Evolutionary conservation across 768 basidiomycete genomes (phyloP).

Genomic region (Termitomyces sp.): DNA sequence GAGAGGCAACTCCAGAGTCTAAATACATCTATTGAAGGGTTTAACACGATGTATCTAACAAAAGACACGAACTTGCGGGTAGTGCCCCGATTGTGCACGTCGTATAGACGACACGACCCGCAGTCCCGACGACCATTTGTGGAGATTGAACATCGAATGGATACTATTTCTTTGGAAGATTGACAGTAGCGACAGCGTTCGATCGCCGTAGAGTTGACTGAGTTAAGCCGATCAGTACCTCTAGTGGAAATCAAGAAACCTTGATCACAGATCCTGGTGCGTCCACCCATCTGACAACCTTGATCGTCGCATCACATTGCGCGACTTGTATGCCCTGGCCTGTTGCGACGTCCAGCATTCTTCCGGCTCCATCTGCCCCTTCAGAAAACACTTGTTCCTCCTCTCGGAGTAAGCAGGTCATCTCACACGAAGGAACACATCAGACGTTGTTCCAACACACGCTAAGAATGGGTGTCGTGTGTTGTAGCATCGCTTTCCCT

Average conservation of each 20-base stretch:
- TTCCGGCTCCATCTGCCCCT: slow-evolving; percentile 89
- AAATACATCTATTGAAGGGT: slow-evolving; percentile 4
- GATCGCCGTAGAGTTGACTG: slow-evolving; percentile 47
- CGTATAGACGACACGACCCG: slow-evolving; percentile 89
- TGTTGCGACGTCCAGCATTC: slow-evolving; percentile 85
- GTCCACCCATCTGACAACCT: slow-evolving; percentile 78
- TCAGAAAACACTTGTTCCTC: slow-evolving; percentile 90
- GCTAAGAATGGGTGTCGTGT: slow-evolving; percentile 85
- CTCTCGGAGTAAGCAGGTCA: slow-evolving; percentile 32
- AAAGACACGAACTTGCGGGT: slow-evolving; percentile 52
- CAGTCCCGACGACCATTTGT: slow-evolving; percentile 88
- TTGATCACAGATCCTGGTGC: slow-evolving; percentile 74
- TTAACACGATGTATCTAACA: background rate
- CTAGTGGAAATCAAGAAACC: slow-evolving; percentile 38
- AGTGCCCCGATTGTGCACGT: slow-evolving; percentile 75
- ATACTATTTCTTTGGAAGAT: slow-evolving; percentile 87
- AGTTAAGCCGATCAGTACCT: background rate
- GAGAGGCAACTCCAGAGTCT: slow-evolving; percentile 84
- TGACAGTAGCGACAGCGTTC: slow-evolving; percentile 71
- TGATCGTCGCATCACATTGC: slow-evolving; percentile 87
- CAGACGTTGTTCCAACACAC: slow-evolving; percentile 89
- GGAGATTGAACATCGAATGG: slow-evolving; percentile 78
- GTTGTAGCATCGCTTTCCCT: slow-evolving; percentile 85
- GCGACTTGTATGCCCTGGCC: slow-evolving; percentile 82
- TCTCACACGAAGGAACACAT: slow-evolving; percentile 2